A percentile compares a stretch with the other conserved stretches of the same genome.
Conservation (phyloP, 2,329 filamentous ascomycete genomes). For the Paecilomyces variotii region DNA sequence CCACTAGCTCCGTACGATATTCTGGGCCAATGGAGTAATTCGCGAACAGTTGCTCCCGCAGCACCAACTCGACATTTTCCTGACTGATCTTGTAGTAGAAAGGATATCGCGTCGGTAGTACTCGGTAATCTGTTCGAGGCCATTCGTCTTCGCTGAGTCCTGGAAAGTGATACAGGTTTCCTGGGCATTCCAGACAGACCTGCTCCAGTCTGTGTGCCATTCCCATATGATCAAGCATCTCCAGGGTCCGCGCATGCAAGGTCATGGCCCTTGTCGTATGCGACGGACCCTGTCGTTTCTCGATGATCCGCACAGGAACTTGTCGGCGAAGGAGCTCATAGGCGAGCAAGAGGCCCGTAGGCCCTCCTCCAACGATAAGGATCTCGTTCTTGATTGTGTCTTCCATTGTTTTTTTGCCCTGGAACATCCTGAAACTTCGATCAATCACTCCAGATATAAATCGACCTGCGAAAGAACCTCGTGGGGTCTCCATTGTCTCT, state of each 20-base stretch:
- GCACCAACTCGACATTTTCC: background rate
- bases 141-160: background rate
- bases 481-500: no score
- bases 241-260: background rate
- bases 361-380: background rate
- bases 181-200: background rate
- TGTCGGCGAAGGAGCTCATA: background rate
- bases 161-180: background rate
- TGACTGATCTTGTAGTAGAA: slow-evolving; percentile 1
- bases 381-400: background rate
- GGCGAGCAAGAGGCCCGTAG: background rate
- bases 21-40: background rate
- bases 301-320: background rate
- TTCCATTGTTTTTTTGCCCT: background rate
- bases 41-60: background rate
- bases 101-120: background rate
- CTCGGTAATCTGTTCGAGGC: background rate
- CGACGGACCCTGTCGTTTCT: background rate
- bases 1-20: background rate
- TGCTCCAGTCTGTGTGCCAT: background rate
- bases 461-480: no score
- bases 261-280: background rate
- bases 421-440: background rate
- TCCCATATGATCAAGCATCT: background rate
- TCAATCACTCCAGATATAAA: background rate